Conservation (phyloP, 164 flowering plant genomes). For the Tetrastigma voinierianum region DNA sequence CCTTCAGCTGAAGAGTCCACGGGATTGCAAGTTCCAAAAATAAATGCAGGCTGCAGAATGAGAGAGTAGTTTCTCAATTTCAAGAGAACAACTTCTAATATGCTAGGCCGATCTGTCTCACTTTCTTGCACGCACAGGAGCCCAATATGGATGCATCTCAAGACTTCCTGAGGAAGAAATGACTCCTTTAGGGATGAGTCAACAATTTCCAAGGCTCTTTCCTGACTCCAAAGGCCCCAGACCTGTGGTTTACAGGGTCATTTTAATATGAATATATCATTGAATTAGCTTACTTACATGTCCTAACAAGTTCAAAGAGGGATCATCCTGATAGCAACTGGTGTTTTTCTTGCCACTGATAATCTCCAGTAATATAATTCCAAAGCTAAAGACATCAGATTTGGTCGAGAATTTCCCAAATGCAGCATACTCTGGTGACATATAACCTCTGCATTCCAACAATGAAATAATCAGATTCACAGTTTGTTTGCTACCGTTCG, state of each 20-base stretch:
- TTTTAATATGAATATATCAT: not conserved
- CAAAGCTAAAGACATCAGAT: constrained; percentile 42
- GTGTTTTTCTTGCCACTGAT: constrained; percentile 18
- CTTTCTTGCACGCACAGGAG: constrained; percentile 31
- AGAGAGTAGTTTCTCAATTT: constrained; percentile 6
- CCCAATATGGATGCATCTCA: constrained; percentile 34
- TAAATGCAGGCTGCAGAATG: constrained; percentile 21
- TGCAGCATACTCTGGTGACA: constrained; percentile 38
- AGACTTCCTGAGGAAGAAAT: constrained; percentile 11
- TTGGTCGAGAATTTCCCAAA: constrained; percentile 28
- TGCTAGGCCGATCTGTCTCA: constrained; percentile 18
- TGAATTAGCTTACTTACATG: constrained; percentile 12
- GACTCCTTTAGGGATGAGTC: constrained; percentile 14
- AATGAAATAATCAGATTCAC: not conserved
- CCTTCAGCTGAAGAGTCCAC: too few relatives aligned
- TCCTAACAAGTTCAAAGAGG: constrained; percentile 8
- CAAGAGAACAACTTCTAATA: constrained; percentile 17
- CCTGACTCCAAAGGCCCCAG: too few relatives aligned
- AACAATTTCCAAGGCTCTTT: too few relatives aligned
- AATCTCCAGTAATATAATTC: constrained; percentile 30
- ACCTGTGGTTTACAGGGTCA: not conserved
- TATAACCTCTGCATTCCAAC: constrained; percentile 26
- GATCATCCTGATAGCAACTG: not conserved
- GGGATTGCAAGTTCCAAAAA: not conserved
- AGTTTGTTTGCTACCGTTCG: not conserved